Base-by-base conservation (phyloP, 371 early-diverging fungal genomes). In the Mortierella sp. region DNA sequence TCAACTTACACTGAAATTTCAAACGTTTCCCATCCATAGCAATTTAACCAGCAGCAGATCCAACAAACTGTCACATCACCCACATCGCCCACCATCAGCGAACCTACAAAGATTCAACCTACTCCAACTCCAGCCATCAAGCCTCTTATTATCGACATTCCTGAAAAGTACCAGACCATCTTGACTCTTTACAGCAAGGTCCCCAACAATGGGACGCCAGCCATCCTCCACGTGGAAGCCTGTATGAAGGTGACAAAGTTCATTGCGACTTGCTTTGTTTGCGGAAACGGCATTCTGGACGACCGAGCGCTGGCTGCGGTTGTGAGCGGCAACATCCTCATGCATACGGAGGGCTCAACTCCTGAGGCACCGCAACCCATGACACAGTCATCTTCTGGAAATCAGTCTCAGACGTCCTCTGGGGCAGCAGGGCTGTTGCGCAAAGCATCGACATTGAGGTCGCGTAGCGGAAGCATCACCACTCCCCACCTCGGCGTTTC, bases 201-300 rank as follows among this genome's bases (percentile, higher is more conserved):
- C 5, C 79, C 80, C 26, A 81, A 83, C 70, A 78, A 75, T 55
- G 74, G 64, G 3, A 65, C 83, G 14, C 83, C 83, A 3, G 68
- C 83, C 29, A 82, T 82, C 31, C 80, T 91, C 2, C 84, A 86
- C 34, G 85, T 86, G 9, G 76, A 79, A 45, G 89, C 89, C 5
- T 88, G 88, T 53, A 67, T 91, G 64, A 88, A 85, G 52, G 85
- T 91, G 22, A 87, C 91, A 11, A 80, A 85, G 64, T 87, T 89
- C 52, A 73, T 90, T 29, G 80, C 85, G 5, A 86, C 85, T 10
- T 82, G 83, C 64, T 82, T 78, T 52, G 79, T 77, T 11, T 78
- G 83, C 58, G 83, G 83, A 11, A 71, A 68, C 14, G 83, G 83
- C 6, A 78, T 82, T 48, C 41, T 82, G 72, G 83, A 82, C 34